phyloP scores from a whole-genome alignment of 768 basidiomycete genomes.

The Phaeolepiota aurea region DNA sequence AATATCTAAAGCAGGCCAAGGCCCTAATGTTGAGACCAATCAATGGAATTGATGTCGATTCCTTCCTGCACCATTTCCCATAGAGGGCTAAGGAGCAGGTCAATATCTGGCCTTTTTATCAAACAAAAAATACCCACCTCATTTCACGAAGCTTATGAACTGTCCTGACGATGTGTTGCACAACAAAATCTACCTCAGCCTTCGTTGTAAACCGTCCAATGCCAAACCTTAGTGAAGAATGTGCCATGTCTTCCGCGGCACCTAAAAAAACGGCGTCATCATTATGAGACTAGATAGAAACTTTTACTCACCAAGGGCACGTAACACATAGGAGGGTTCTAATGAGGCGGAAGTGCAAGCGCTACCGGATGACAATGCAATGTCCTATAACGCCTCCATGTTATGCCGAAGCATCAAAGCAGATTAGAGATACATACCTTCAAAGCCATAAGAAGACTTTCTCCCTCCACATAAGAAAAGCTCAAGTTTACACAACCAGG shows the following conservation, averaged over 20 bases:
- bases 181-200: slow-evolving; percentile 91
- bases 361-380: slow-evolving; percentile 95
- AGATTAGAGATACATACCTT: no score
- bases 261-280: slow-evolving; percentile 30
- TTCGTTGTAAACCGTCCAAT: slow-evolving; percentile 98
- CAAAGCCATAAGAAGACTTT: slow-evolving; percentile 94
- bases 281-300: not conserved
- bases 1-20: not conserved
- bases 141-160: slow-evolving; percentile 88
- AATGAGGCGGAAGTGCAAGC: slow-evolving; percentile 98
- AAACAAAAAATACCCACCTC: slow-evolving; percentile 44
- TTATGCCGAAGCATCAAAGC: no score
- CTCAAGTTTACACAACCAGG: slow-evolving; percentile 94
- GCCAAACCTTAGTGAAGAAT: slow-evolving; percentile 94
- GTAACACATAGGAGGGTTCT: slow-evolving; percentile 96
- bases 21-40: slow-evolving; percentile 86
- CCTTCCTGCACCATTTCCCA: slow-evolving; percentile 99
- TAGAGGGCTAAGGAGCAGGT: slow-evolving; percentile 52
- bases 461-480: slow-evolving; percentile 96
- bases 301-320: slow-evolving; percentile 66
- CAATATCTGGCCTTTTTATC: slow-evolving; percentile 6
- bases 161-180: slow-evolving; percentile 78
- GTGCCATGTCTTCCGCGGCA: slow-evolving; percentile 98
- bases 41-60: slow-evolving; percentile 89
- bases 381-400: no score